phyloP scores from a whole-genome alignment of 2,329 filamentous ascomycete species.

The Helotiales sp. region DNA sequence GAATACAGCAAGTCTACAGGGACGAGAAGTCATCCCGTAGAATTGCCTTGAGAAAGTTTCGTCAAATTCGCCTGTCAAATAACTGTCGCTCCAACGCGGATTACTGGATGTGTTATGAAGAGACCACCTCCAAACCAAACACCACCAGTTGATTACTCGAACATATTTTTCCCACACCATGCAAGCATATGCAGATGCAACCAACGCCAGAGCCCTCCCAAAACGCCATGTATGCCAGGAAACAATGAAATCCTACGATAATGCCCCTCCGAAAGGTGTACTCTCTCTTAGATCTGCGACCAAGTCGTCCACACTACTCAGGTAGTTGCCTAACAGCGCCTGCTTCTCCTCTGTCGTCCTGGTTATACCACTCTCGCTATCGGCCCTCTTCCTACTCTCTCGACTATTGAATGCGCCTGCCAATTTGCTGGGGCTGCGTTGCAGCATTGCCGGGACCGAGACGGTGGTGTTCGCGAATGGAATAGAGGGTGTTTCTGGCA shows the following conservation, averaged over 20 bases:
- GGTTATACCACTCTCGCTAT: slow-evolving; percentile 48
- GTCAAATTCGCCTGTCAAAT: slow-evolving; percentile 10
- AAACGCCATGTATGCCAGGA: slow-evolving; percentile 28
- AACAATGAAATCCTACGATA: slow-evolving; percentile 47
- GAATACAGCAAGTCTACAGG: slow-evolving; percentile 33
- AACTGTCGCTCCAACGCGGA: slow-evolving; percentile 4
- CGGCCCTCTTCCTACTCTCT: slow-evolving; percentile 42
- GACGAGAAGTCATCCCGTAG: slow-evolving; percentile 46
- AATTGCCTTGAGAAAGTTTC: slow-evolving; percentile 50
- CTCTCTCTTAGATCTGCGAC: slow-evolving; percentile 77
- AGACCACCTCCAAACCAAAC: not conserved
- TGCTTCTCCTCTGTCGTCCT: slow-evolving; percentile 71
- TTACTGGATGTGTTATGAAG: slow-evolving; percentile 21
- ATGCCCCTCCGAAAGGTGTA: slow-evolving; percentile 70
- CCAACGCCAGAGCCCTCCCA: slow-evolving; percentile 24
- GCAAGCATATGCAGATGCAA: slow-evolving; percentile 21
- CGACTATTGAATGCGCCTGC: slow-evolving; percentile 58
- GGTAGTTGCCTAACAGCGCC: slow-evolving; percentile 63
- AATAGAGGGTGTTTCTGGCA: slow-evolving; percentile 78
- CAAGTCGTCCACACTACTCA: slow-evolving; percentile 66
- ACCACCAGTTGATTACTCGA: slow-evolving; percentile 25
- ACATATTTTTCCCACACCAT: slow-evolving; percentile 28
- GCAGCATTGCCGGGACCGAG: slow-evolving; percentile 58
- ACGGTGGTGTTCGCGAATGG: slow-evolving; percentile 54
- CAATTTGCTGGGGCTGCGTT: slow-evolving; percentile 72